These are phyloP conservation scores for Phytophthora meadii DNA, from an alignment of 352 stramenopile species.

Conservation along the genomic window DNA sequence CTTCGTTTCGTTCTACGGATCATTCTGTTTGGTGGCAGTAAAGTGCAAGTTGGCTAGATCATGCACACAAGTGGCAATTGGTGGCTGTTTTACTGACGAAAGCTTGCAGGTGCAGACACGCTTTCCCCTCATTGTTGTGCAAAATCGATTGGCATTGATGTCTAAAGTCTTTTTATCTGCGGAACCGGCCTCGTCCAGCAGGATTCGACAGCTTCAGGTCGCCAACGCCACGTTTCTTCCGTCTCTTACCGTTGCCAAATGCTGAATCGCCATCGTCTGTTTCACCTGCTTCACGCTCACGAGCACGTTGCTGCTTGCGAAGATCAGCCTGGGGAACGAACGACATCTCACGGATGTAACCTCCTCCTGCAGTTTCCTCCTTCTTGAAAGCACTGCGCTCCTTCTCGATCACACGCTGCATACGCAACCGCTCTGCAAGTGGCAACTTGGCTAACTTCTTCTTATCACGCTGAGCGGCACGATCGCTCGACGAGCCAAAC, in stretches of 20 bases:
- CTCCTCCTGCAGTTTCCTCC: constrained; percentile 69
- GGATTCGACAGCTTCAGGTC: constrained; percentile 73
- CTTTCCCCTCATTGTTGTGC: neutral
- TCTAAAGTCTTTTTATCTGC: constrained; percentile 49
- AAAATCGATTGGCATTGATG: constrained; percentile 29
- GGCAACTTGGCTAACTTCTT: constrained; percentile 82
- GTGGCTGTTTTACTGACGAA: too few species aligned
- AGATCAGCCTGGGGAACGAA: constrained; percentile 75
- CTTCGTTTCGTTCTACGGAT: constrained; percentile 7
- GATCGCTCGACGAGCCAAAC: constrained; percentile 75
- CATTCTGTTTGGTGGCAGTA: neutral
- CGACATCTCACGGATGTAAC: constrained; percentile 88
- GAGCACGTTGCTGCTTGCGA: constrained; percentile 57
- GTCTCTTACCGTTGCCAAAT: constrained; percentile 45
- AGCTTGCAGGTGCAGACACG: too few species aligned
- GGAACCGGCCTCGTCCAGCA: constrained; percentile 56
- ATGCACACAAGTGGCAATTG: neutral
- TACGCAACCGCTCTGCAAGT: constrained; percentile 75
- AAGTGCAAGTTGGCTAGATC: too few species aligned
- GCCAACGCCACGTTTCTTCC: constrained; percentile 84
- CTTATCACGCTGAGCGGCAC: constrained; percentile 75
- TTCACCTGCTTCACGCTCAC: constrained; percentile 28
- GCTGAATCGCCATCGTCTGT: constrained; percentile 29
- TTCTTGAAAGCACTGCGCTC: constrained; percentile 88
- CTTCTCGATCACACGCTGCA: constrained; percentile 77